Percentiles rank a stretch among this genome's conserved stretches.
phyloP scores from a whole-genome alignment of 305 asterid species.

The Andrographis paniculata region DNA sequence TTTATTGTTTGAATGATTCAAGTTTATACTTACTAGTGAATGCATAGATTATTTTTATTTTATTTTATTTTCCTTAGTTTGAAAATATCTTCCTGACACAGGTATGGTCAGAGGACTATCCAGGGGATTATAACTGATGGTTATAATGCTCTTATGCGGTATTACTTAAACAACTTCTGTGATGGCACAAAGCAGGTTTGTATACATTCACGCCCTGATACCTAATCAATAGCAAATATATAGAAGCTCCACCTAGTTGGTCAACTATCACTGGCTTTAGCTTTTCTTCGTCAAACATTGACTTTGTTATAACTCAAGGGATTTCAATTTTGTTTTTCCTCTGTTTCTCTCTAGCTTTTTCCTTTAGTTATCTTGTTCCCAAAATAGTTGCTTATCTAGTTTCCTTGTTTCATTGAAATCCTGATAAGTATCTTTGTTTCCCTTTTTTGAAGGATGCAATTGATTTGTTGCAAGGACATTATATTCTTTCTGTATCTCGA shows the following conservation, averaged over 20 bases:
- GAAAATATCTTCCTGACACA: constrained; percentile 24
- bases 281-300: constrained; percentile 2
- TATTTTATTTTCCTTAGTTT: constrained; percentile 7
- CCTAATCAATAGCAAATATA: constrained; percentile 14
- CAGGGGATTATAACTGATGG: constrained; percentile 87
- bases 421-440: constrained; percentile 17
- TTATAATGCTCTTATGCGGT: constrained; percentile 83
- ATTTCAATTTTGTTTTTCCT: constrained; percentile 1
- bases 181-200: constrained; percentile 98
- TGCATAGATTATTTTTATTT: too few species aligned
- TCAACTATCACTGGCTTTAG: too few species aligned
- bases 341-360: not conserved
- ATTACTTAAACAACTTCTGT: constrained; percentile 88
- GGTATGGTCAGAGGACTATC: constrained; percentile 81
- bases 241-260: too few species aligned
- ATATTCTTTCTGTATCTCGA: constrained; percentile 77
- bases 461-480: constrained; percentile 93
- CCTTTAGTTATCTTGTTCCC: constrained; percentile 11
- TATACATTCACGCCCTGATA: constrained; percentile 21
- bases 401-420: constrained; percentile 10
- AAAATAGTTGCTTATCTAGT: constrained; percentile 14
- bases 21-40: too few species aligned
- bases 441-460: constrained; percentile 65
- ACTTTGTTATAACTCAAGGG: constrained; percentile 17
- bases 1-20: too few species aligned